Base-by-base conservation (phyloP, 2,329 filamentous ascomycete genomes). In the Penicillium capsulatum region DNA sequence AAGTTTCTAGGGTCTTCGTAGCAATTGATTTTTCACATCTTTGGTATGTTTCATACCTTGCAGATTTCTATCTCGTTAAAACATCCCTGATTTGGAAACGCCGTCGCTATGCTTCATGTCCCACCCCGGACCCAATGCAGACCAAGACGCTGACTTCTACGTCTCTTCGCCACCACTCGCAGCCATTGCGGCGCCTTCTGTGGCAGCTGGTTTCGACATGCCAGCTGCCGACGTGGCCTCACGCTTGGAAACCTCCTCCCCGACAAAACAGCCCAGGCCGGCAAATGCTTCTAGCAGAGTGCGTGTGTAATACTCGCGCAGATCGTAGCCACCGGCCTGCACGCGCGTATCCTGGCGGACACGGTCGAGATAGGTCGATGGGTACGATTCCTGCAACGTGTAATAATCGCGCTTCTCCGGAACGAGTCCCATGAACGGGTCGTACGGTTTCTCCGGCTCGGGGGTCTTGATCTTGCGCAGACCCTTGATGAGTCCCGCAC, bases 211-310 rank as follows among this genome's bases (percentile, higher is more conserved):
- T 16, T 54, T 54, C 11, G 55, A 46, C 3, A 11, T 28, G 11
- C 48, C 48, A 6, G 49, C 22, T 20, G 49, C 44, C 40, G 34
- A 44, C 22, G 44, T 33, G 26, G 48, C 48, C 28, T 64, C 57
- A 29, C 63, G 53, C 26, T 59, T 50, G 2, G 61, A 39, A 13
- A 71, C 56, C 58, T 94, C 90, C 31, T 96, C 88, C 24, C 79
- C 83, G 29, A 98, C 73, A 54, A 94, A 94, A 29, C 94, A 86
- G 1, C 86, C 88, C 44, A 98, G 65, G 0, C 94, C 92, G 0
- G 86, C 81, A 66, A 96, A 97, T 0, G 91, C 89, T 60, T 96
- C 90, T 45, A 87, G 85, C 60, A 98, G 70, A 16, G 86, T 83
- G 16, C 90, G 75, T 6, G 81, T 74, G 55, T 88, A 86, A 59